phyloP scores from a whole-genome alignment of 345 rosid species.

The Raphanus raphanistrum region DNA sequence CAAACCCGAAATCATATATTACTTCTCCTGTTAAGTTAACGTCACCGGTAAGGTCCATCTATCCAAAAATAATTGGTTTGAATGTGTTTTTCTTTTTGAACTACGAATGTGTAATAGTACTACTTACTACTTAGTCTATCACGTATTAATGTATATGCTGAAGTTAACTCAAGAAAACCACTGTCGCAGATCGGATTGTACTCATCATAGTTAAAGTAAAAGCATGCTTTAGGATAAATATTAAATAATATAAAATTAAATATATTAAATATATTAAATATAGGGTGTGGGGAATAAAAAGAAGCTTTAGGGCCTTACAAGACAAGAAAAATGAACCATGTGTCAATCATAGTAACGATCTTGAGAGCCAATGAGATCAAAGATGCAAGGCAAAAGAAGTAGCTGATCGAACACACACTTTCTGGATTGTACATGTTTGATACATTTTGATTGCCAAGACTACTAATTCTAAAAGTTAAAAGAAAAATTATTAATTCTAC shows the following conservation, averaged over 20 bases:
- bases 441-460: slow-evolving; percentile 35
- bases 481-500: not conserved
- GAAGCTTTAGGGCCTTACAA: slow-evolving; percentile 17
- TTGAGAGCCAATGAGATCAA: slow-evolving; percentile 32
- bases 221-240: slow-evolving; percentile 21
- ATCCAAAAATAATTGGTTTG: too few species aligned
- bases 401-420: slow-evolving; percentile 32
- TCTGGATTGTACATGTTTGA: slow-evolving; percentile 22
- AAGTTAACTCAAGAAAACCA: too few species aligned
- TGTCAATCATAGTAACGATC: slow-evolving; percentile 39
- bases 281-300: slow-evolving; percentile 34
- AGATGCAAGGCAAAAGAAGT: slow-evolving; percentile 28
- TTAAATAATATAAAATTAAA: not conserved
- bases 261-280: not conserved
- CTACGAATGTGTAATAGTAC: too few species aligned
- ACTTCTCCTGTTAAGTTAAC: not conserved
- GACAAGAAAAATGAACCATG: slow-evolving; percentile 26
- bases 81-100: too few species aligned
- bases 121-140: too few species aligned
- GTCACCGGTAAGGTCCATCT: too few species aligned
- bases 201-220: not conserved
- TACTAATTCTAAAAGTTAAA: not conserved
- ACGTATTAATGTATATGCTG: too few species aligned
- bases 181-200: too few species aligned
- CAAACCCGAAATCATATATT: too few species aligned